Base-by-base conservation (phyloP, 768 basidiomycete species). In the Mycena haematopus region DNA sequence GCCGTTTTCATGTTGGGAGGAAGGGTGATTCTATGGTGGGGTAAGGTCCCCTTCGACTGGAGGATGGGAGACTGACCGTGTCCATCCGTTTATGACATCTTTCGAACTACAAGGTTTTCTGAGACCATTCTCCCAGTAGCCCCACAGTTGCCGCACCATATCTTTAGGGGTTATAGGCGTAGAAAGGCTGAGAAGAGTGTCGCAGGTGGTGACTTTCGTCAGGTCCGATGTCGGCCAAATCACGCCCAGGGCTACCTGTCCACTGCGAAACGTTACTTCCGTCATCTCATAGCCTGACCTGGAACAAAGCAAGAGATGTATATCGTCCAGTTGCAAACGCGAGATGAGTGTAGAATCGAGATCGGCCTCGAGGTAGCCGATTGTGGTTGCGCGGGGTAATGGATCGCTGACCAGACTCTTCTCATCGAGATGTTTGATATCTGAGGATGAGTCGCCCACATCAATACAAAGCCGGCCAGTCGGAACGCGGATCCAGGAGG, bases 381-480 rank as follows among this genome's bases (percentile, higher is more conserved):
- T 13, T 2, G 58, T 52, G 29, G 31, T 52, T 2, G 42, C 21
- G 3, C 58, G 44, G 9, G 40, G 25, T 2, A 52, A 2, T 8
- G 58, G 42, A 27, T 59, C 42, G 42, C 42, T 27, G 7, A 59
- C 51, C 1, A 59, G 22, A 10, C 40, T 46, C 29, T 59, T 52
- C 6, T 52, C 51, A 24, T 52, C 58, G 6, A 52, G 42, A 14
- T 52, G 58, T 17, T 44, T 52, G 40, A 52, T 59, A 17, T 31
- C 51, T 0, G 58, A 59, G 42, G 24, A 42, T 1, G 51, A 59
- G 22, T 52, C 42, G 17, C 42, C 58, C 3, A 59, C 42, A 22
- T 59, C 58, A 31, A 59, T 59, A 11, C 58, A 59, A 2, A 59
- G 51, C 3, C 58, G 58, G 6, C 58, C 58, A 3, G 58, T 59